phyloP scores from a whole-genome alignment of 441 rosid species.

The Populus hybrid region DNA sequence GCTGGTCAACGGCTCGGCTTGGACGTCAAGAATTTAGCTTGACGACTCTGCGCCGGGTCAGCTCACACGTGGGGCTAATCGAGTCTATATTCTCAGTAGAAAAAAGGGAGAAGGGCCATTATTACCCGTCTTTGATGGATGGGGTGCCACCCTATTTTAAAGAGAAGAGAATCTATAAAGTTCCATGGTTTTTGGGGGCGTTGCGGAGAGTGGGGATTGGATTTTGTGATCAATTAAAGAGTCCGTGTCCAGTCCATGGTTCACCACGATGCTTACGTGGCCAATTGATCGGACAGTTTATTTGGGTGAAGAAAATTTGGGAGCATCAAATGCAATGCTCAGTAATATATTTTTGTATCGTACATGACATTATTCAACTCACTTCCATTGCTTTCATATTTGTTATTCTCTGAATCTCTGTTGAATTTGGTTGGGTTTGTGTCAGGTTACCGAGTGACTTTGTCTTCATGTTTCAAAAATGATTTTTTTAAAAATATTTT shows the following conservation, averaged over 20 bases:
- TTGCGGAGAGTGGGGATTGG: neutral
- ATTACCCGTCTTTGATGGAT: neutral
- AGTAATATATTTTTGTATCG: neutral
- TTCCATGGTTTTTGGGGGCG: neutral
- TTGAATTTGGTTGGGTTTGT: neutral
- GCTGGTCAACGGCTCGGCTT: constrained; percentile 56
- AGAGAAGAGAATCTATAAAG: neutral
- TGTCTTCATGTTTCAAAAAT: too few species aligned
- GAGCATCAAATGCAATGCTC: neutral
- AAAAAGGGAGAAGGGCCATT: neutral
- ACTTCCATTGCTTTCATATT: neutral
- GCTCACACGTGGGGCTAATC: constrained; percentile 5
- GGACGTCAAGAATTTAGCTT: neutral
- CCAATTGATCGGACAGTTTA: neutral
- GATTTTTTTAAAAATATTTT: too few species aligned
- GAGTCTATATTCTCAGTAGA: neutral
- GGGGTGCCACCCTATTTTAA: neutral
- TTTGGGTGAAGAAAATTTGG: neutral
- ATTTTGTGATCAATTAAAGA: neutral
- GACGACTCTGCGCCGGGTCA: neutral
- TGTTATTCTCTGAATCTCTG: neutral
- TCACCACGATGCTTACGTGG: neutral
- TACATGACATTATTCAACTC: neutral
- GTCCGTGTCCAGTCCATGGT: neutral
- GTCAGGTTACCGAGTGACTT: neutral